These are phyloP conservation scores for Brassica carinata DNA, from an alignment of 345 rosid species.

Conservation along the genomic window DNA sequence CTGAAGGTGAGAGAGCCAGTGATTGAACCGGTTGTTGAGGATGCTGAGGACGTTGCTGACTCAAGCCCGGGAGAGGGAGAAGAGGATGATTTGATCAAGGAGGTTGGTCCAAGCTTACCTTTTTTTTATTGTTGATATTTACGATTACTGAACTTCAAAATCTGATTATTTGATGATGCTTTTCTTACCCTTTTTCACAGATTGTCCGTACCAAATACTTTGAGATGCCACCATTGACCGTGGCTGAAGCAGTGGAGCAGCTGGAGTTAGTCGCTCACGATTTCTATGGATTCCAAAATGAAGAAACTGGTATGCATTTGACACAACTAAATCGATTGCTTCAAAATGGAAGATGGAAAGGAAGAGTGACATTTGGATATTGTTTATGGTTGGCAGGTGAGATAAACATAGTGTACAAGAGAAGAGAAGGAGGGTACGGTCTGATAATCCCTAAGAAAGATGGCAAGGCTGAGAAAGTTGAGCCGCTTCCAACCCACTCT, in stretches of 20 bases:
- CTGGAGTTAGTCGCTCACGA: constrained; percentile 81
- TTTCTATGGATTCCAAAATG: constrained; percentile 84
- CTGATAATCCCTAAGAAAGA: constrained; percentile 77
- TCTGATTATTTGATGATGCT: neutral
- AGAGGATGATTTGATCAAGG: constrained; percentile 48
- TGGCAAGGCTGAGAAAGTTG: constrained; percentile 59
- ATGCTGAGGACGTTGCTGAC: constrained; percentile 34
- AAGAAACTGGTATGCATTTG: constrained; percentile 72
- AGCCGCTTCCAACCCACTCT: constrained; percentile 56
- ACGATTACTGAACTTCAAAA: neutral
- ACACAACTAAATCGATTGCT: constrained; percentile 10
- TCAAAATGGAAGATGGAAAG: constrained; percentile 38
- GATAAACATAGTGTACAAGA: constrained; percentile 81
- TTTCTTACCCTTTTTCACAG: constrained; percentile 39
- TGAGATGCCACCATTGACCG: constrained; percentile 89
- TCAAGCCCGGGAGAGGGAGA: constrained; percentile 42
- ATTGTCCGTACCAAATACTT: constrained; percentile 83
- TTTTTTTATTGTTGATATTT: neutral
- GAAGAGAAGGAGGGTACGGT: constrained; percentile 89
- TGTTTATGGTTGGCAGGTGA: constrained; percentile 54
- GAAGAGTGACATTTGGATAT: neutral
- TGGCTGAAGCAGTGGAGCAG: constrained; percentile 85
- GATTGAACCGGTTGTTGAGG: constrained; percentile 42
- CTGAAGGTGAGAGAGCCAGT: constrained; percentile 63
- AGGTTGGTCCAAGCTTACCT: constrained; percentile 45